Percentiles rank a stretch among this genome's conserved stretches.
phyloP scores from a whole-genome alignment of 805 yeast species.

The Starmera amethionina region DNA sequence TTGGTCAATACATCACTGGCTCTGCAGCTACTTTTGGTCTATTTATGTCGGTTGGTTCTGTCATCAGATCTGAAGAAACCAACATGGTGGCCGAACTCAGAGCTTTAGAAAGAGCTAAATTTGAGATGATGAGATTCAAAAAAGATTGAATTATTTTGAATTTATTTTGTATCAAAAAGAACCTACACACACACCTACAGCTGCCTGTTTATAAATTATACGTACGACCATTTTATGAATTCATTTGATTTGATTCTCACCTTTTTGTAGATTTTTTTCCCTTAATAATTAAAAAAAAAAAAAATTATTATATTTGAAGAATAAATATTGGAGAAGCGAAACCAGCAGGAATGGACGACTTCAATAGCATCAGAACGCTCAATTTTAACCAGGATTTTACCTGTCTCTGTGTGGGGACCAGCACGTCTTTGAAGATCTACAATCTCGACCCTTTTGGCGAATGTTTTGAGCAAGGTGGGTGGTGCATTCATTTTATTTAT shows the following conservation, averaged over 20 bases:
- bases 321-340: too few relatives aligned
- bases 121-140: slow-evolving; percentile 18
- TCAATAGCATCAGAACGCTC: slow-evolving; percentile 25
- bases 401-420: slow-evolving; percentile 67
- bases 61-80: slow-evolving; percentile 63
- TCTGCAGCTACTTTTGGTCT: slow-evolving; percentile 95
- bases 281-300: too few relatives aligned
- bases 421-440: slow-evolving; percentile 59
- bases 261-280: too few relatives aligned
- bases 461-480: slow-evolving; percentile 39
- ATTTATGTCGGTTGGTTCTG: slow-evolving; percentile 94
- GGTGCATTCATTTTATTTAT: slow-evolving; percentile 1
- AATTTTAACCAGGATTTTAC: slow-evolving; percentile 85
- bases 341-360: neutral
- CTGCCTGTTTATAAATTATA: too few relatives aligned
- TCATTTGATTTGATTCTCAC: too few relatives aligned
- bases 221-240: too few relatives aligned
- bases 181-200: too few relatives aligned
- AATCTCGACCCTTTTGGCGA: slow-evolving; percentile 84
- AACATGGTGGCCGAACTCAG: slow-evolving; percentile 24
- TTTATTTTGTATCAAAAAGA: too few relatives aligned
- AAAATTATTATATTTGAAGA: too few relatives aligned
- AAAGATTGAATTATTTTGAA: slow-evolving; percentile 2
- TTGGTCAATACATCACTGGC: slow-evolving; percentile 94
- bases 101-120: slow-evolving; percentile 34